Evolutionary conservation across 371 early-diverging fungal genomes (phyloP).

Genomic region (Capniomyces stellatus): DNA sequence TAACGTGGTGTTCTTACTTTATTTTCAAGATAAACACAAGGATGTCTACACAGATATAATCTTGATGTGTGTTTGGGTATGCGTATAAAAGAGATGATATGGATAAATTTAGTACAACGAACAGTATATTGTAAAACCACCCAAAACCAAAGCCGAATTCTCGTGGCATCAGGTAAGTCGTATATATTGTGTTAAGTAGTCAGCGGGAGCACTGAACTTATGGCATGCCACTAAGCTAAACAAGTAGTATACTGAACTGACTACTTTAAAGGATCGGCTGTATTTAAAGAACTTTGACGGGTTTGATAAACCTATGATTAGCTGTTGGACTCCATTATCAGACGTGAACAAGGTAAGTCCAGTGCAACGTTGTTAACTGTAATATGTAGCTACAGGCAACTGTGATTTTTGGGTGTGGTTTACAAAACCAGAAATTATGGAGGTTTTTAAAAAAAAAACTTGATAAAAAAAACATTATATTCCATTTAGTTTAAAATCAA

Average conservation of each 20-base stretch:
- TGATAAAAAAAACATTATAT: no score
- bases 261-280: not conserved
- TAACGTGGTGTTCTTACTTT: no score
- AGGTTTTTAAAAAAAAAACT: no score
- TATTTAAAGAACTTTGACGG: slow-evolving; percentile 1
- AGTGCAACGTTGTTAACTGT: no score
- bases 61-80: not conserved
- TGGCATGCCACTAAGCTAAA: no score
- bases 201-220: not conserved
- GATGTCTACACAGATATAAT: no score
- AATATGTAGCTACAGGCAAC: no score
- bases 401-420: no score
- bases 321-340: slow-evolving; percentile 36
- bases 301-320: slow-evolving; percentile 21
- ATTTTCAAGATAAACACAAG: no score
- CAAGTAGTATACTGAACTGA: not conserved
- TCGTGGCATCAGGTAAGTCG: slow-evolving; percentile 31
- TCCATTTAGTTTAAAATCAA: no score
- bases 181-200: slow-evolving; percentile 8
- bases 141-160: slow-evolving; percentile 25
- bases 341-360: slow-evolving; percentile 14
- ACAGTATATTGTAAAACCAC: slow-evolving; percentile 42
- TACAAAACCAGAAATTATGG: no score
- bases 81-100: no score
- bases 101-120: slow-evolving; percentile 31